Evolutionary conservation across 2,329 filamentous ascomycete species (phyloP), one percentile per base, ranked within the genome.

Genomic region (Thielaviopsis euricoi): DNA sequence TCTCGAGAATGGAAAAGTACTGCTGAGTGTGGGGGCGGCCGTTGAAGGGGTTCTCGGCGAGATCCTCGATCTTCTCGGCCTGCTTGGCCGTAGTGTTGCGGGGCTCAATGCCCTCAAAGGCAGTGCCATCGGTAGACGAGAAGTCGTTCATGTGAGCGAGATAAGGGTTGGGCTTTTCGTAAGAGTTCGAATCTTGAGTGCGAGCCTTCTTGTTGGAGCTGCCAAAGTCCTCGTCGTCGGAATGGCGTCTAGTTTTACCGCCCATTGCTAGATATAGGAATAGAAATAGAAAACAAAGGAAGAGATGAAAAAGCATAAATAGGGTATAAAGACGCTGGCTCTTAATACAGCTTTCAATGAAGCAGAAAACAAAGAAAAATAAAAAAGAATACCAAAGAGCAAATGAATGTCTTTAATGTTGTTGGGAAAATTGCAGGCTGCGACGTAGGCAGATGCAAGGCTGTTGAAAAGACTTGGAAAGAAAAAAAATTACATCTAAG

Each of bases 1-100:
- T 81, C 73, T 91, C 81, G 66, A 98, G 74, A 67, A 98, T 98
- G 66, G 83, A 82, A 70, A 96, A 89, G 76, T 98, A 98, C 67
- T 86, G 82, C 64, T 82, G 78, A 52, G 89, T 89, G 66, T 95
- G 84, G 15, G 81, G 75, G 59, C 79, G 74, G 61, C 84, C 83
- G 53, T 83, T 98, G 75, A 96, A 96, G 22, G 91, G 85, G 68
- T 96, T 98, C 64, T 76, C 71, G 21, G 89, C 85, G 15, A 83
- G 81, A 71, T 95, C 82, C 73, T 98, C 93, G 2, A 84, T 85
- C 65, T 76, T 74, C 63, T 76, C 72, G 3, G 89, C 89, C 72
- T 89, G 79, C 61, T 78, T 75, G 5, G 89, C 82, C 1, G 89
- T 97, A 1, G 89, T 94, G 59, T 82, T 72, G 70, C 95, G 89